phyloP scores from a whole-genome alignment of 2,329 filamentous ascomycete species.

The Aureobasidium sp. region DNA sequence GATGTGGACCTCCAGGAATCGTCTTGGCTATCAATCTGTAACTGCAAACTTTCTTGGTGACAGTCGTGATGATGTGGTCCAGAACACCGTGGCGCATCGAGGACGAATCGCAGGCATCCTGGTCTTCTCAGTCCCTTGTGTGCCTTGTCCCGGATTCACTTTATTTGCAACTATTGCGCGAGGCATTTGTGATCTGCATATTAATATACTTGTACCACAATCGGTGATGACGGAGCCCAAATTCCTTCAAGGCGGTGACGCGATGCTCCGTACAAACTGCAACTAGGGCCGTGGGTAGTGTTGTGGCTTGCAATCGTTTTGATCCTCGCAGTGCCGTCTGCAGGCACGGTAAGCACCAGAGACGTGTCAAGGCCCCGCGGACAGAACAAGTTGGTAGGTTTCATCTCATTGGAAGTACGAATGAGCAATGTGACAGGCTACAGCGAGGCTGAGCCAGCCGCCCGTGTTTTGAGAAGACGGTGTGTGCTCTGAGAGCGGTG shows the following conservation, averaged over 20 bases:
- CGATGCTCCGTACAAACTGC: background rate
- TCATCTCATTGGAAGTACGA: background rate
- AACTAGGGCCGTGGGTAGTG: background rate
- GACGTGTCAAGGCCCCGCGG: slow-evolving; percentile 11
- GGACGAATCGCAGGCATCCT: background rate
- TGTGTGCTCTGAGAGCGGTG: background rate
- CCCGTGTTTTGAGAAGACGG: background rate
- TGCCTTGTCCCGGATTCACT: background rate
- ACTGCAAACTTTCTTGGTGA: background rate
- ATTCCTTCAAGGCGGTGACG: background rate
- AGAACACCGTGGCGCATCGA: background rate
- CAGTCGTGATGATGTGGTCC: background rate
- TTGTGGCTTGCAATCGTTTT: slow-evolving; percentile 8
- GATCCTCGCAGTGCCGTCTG: background rate
- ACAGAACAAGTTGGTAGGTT: background rate
- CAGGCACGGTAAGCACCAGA: slow-evolving; percentile 1
- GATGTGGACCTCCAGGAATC: background rate
- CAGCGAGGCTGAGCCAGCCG: background rate
- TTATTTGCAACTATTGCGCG: slow-evolving; percentile 7
- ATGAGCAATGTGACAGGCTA: background rate
- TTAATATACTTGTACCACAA: slow-evolving; percentile 8
- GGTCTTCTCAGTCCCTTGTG: background rate
- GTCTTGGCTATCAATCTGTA: background rate
- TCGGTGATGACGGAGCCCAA: background rate
- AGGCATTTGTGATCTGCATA: slow-evolving; percentile 6